These are phyloP conservation scores for Aureoboletus auriporus DNA, from an alignment of 768 basidiomycete genomes.

Conservation along the genomic window DNA sequence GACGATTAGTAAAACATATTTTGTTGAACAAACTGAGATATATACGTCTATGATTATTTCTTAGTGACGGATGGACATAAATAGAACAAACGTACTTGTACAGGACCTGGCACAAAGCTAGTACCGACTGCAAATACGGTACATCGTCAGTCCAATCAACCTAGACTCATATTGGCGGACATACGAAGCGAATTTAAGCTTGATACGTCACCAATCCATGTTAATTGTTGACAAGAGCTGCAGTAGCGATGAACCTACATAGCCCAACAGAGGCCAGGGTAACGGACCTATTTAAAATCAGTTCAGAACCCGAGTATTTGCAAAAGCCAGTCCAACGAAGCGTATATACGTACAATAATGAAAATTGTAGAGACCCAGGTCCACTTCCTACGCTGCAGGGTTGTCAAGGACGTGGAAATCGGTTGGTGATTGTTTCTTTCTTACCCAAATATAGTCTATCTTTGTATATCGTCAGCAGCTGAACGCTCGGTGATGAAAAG, in stretches of 20 bases:
- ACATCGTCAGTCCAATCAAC: background rate
- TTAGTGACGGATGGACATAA: background rate
- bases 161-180: background rate
- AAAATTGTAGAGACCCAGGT: constrained; percentile 1
- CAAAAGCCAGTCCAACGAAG: too few relatives aligned
- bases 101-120: background rate
- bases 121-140: background rate
- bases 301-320: background rate
- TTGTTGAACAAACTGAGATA: background rate
- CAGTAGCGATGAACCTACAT: background rate
- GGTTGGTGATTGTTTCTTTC: background rate
- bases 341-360: background rate
- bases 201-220: too few relatives aligned
- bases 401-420: background rate
- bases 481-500: background rate
- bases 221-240: too few relatives aligned
- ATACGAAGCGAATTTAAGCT: background rate
- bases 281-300: background rate
- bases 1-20: background rate
- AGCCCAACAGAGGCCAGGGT: constrained; percentile 1
- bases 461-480: background rate
- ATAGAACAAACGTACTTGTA: background rate
- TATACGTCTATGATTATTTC: background rate
- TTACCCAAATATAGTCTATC: constrained; percentile 7
- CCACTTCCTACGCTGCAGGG: background rate